These are phyloP conservation scores for Cladochytrium replicatum DNA, from an alignment of 192 early-diverging fungal genomes.

Conservation along the genomic window DNA sequence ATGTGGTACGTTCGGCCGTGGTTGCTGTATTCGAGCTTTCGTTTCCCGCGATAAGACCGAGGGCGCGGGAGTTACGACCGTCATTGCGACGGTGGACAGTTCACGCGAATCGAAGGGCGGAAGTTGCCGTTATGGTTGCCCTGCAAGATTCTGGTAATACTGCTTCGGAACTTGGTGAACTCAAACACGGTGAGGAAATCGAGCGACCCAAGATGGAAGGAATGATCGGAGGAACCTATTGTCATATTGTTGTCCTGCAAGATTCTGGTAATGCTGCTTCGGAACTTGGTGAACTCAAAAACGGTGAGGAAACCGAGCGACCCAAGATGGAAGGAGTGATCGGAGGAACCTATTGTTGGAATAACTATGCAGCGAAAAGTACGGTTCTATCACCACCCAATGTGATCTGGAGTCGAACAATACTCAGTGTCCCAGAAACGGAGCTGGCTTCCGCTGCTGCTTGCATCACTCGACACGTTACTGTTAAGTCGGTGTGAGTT, in stretches of 20 bases:
- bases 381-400: constrained; percentile 97
- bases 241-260: constrained; percentile 1
- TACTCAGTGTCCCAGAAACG: constrained; percentile 16
- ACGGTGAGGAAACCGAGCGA: constrained; percentile 76
- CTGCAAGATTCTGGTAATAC: constrained; percentile 39
- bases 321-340: constrained; percentile 75
- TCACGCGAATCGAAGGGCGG: constrained; percentile 82
- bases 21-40: constrained; percentile 21
- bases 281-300: constrained; percentile 55
- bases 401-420: constrained; percentile 46
- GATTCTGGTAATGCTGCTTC: constrained; percentile 40
- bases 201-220: constrained; percentile 82
- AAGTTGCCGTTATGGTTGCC: constrained; percentile 55
- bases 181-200: constrained; percentile 90
- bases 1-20: constrained; percentile 59
- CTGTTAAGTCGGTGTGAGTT: too few species aligned
- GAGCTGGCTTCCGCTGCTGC: background rate
- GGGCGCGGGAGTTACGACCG: constrained; percentile 10
- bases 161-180: constrained; percentile 54
- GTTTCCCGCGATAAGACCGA: too few species aligned
- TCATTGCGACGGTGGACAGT: constrained; percentile 58
- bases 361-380: constrained; percentile 83
- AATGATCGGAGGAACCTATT: background rate
- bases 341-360: constrained; percentile 63
- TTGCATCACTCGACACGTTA: too few species aligned